A percentile compares a stretch with the other conserved stretches of the same genome.
Evolutionary conservation across 2,329 filamentous ascomycete genomes (phyloP).

Genomic region (Fusarium palustre): DNA sequence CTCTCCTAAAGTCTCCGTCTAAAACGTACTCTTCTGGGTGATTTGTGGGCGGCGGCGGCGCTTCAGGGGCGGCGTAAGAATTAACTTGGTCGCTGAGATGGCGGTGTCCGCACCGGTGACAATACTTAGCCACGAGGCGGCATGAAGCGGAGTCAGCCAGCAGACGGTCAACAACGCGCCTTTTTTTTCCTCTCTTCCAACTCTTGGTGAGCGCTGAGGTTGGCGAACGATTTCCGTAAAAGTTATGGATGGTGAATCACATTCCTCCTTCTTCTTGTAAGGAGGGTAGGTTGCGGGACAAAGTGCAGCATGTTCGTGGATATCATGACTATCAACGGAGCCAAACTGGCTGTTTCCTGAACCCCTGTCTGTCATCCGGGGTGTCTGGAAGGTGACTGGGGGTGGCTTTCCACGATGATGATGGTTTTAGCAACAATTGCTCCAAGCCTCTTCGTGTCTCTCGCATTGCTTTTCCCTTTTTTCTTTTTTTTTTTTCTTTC

Average conservation of each 20-base stretch:
- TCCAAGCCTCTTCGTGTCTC: constrained; percentile 16
- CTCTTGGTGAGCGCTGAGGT: constrained; percentile 12
- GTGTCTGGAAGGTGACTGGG: constrained; percentile 29
- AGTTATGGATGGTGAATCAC: constrained; percentile 16
- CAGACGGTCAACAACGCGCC: constrained; percentile 31
- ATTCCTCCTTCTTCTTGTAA: constrained; percentile 12
- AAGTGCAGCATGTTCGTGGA: constrained; percentile 24
- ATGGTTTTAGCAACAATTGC: constrained; percentile 16
- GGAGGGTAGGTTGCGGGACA: constrained; percentile 32
- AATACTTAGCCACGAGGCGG: constrained; percentile 37
- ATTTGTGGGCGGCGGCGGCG: constrained; percentile 37
- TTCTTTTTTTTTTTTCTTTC: too few relatives aligned
- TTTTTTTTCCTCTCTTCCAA: background rate
- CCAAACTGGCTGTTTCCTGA: constrained; percentile 35
- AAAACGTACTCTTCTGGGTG: constrained; percentile 30
- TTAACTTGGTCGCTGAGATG: constrained; percentile 32
- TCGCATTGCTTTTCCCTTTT: constrained; percentile 31
- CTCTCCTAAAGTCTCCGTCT: constrained; percentile 22
- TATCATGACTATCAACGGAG: constrained; percentile 36
- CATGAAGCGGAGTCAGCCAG: constrained; percentile 40
- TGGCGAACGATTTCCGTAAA: constrained; percentile 26
- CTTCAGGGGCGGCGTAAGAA: constrained; percentile 32
- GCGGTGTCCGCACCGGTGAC: constrained; percentile 41
- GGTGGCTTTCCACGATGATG: constrained; percentile 28
- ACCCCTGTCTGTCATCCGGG: constrained; percentile 38